Evolutionary conservation across 768 basidiomycete species (phyloP).

Genomic region (Pisolithus microcarpus): DNA sequence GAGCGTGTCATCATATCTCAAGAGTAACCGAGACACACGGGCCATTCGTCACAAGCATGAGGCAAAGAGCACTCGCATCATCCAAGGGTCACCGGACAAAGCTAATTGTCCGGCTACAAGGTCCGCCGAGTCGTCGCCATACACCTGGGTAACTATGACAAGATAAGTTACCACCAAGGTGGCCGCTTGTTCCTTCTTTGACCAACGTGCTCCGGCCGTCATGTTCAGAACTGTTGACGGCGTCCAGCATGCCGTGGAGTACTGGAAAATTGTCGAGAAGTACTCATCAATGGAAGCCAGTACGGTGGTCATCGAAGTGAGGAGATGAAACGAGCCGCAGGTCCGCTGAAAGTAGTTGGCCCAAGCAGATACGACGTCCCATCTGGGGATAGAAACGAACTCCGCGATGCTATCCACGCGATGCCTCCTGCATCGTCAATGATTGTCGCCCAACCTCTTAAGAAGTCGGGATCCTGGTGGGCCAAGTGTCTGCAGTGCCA

Average conservation of each 20-base stretch:
- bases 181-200: slow-evolving; percentile 9
- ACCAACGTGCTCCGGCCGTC: slow-evolving; percentile 4
- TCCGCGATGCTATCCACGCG: background rate
- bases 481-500: slow-evolving; percentile 8
- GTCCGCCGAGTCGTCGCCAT: slow-evolving; percentile 10
- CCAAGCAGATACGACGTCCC: background rate
- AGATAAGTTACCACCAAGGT: slow-evolving; percentile 9
- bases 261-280: slow-evolving; percentile 2
- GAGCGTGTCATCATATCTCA: background rate
- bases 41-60: slow-evolving; percentile 5
- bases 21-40: background rate
- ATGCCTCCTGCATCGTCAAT: background rate
- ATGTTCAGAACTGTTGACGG: slow-evolving; percentile 7
- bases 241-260: slow-evolving; percentile 16
- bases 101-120: slow-evolving; percentile 7
- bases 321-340: slow-evolving; percentile 11
- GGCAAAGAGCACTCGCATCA: slow-evolving; percentile 4
- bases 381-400: background rate
- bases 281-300: slow-evolving; percentile 5
- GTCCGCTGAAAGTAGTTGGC: slow-evolving; percentile 3
- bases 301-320: slow-evolving; percentile 2
- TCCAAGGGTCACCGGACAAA: slow-evolving; percentile 2
- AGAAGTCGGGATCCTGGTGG: slow-evolving; percentile 12
- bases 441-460: background rate
- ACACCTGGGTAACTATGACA: slow-evolving; percentile 3